A percentile compares a stretch with the other conserved stretches of the same genome.
phyloP scores from a whole-genome alignment of 139 green algal species.

The Micromonas commoda region DNA sequence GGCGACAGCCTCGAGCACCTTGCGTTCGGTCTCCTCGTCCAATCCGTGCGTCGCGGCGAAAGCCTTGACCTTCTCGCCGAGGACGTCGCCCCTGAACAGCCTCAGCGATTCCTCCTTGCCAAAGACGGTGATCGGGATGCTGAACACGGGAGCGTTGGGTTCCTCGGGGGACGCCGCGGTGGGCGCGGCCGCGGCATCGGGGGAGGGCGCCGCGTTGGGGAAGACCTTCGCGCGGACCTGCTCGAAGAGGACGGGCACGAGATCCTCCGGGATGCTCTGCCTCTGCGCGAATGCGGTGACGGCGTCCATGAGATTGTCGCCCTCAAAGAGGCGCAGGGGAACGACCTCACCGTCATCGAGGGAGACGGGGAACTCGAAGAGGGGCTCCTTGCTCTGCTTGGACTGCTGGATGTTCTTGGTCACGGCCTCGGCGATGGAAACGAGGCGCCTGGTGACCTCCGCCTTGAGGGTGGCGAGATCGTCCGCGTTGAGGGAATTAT shows the following conservation, averaged over 20 bases:
- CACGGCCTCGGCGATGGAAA: not conserved
- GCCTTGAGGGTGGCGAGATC: not conserved
- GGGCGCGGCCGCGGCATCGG: no score
- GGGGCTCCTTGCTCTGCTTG: not conserved
- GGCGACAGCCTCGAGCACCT: not conserved
- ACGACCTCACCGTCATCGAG: not conserved
- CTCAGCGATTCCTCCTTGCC: not conserved
- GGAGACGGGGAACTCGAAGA: not conserved
- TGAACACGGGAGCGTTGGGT: no score
- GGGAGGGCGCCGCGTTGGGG: not conserved
- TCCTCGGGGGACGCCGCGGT: not conserved
- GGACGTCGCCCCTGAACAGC: not conserved
- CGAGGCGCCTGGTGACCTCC: not conserved
- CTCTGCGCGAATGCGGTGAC: not conserved
- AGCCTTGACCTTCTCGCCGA: not conserved
- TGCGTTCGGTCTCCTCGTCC: not conserved
- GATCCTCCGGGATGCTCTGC: not conserved
- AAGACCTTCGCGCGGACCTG: not conserved
- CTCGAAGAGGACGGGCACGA: not conserved
- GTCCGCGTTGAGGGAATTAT: not conserved
- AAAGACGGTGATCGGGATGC: no score
- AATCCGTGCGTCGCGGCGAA: not conserved
- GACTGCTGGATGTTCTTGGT: not conserved
- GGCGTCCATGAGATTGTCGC: not conserved
- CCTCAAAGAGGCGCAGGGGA: not conserved